Conservation (phyloP, 2,329 filamentous ascomycete genomes). For the Penicillium expansum region DNA sequence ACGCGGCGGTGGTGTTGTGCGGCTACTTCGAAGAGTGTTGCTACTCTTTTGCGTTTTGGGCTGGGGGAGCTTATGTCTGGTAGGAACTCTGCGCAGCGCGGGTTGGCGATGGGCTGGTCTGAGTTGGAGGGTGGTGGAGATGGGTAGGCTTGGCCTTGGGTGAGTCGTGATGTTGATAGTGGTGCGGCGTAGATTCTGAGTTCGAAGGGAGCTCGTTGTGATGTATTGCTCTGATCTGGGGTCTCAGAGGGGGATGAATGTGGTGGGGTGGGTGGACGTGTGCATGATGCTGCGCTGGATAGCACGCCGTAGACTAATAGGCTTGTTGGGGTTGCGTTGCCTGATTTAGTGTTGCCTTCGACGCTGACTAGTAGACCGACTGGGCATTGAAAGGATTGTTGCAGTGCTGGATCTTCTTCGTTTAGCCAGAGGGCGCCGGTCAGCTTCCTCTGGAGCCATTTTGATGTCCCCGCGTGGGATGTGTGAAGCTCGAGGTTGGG, state of each 20-base stretch:
- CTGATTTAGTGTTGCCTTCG: constrained; percentile 20
- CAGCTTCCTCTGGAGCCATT: constrained; percentile 42
- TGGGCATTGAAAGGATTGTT: constrained; percentile 37
- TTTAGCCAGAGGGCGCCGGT: constrained; percentile 35
- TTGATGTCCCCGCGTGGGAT: constrained; percentile 29
- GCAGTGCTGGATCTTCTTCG: constrained; percentile 31
- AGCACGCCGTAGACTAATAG: constrained; percentile 41
- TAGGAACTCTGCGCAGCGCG: constrained; percentile 36
- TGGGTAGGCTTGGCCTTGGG: constrained; percentile 34
- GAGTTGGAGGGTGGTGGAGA: constrained; percentile 26
- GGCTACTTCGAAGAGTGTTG: constrained; percentile 42
- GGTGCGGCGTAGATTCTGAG: constrained; percentile 40
- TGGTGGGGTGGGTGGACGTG: constrained; percentile 37
- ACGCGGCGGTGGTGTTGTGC: constrained; percentile 43
- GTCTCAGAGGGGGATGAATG: constrained; percentile 31
- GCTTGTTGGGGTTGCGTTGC: constrained; percentile 31
- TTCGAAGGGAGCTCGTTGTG: constrained; percentile 23
- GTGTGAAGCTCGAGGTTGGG: constrained; percentile 42
- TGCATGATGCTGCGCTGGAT: constrained; percentile 27
- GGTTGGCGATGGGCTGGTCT: constrained; percentile 16
- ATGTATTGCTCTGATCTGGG: constrained; percentile 9
- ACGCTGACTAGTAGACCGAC: constrained; percentile 39
- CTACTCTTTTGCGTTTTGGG: constrained; percentile 45
- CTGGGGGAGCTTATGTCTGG: constrained; percentile 40
- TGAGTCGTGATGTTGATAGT: constrained; percentile 34